Evolutionary conservation across 495 filamentous ascomycete genomes (phyloP).

Genomic region (Bryoglossum gracile): DNA sequence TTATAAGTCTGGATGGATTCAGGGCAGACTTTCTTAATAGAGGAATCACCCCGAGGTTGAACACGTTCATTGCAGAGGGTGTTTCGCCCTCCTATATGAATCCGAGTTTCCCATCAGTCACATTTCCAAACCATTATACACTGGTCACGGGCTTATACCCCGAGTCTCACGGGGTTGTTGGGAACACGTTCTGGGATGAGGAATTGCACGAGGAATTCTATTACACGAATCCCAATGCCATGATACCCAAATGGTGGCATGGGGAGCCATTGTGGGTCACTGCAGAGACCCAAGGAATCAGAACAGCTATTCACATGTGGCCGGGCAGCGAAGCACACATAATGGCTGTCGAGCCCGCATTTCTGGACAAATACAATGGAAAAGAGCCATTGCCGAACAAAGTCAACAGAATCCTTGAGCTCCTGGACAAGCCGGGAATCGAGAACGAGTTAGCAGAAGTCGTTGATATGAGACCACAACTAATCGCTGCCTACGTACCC

Average conservation of each 20-base stretch:
- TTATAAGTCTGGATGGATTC: slow-evolving; percentile 94
- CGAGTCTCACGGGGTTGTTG: slow-evolving; percentile 87
- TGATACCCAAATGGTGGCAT: slow-evolving; percentile 86
- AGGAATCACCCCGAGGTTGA: slow-evolving; percentile 75
- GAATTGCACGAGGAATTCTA: slow-evolving; percentile 69
- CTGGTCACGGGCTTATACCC: slow-evolving; percentile 88
- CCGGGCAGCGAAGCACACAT: slow-evolving; percentile 86
- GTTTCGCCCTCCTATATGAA: slow-evolving; percentile 87
- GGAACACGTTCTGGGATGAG: slow-evolving; percentile 91
- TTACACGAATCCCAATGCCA: slow-evolving; percentile 71
- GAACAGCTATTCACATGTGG: slow-evolving; percentile 94
- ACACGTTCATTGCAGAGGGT: slow-evolving; percentile 69
- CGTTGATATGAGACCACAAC: slow-evolving; percentile 57
- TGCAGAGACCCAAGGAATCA: slow-evolving; percentile 69
- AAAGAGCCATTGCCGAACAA: slow-evolving; percentile 67
- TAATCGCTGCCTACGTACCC: slow-evolving; percentile 92
- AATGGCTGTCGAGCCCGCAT: slow-evolving; percentile 57
- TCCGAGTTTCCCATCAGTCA: slow-evolving; percentile 91
- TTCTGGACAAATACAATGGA: slow-evolving; percentile 77
- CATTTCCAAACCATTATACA: slow-evolving; percentile 97
- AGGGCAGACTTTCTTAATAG: slow-evolving; percentile 89
- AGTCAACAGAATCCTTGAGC: slow-evolving; percentile 64
- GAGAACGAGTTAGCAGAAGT: slow-evolving; percentile 35
- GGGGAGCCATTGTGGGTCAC: slow-evolving; percentile 93
- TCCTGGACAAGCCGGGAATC: slow-evolving; percentile 72